These are phyloP conservation scores for Xylariomycetidae sp. DNA, from an alignment of 2,329 filamentous ascomycete species.

Conservation along the genomic window DNA sequence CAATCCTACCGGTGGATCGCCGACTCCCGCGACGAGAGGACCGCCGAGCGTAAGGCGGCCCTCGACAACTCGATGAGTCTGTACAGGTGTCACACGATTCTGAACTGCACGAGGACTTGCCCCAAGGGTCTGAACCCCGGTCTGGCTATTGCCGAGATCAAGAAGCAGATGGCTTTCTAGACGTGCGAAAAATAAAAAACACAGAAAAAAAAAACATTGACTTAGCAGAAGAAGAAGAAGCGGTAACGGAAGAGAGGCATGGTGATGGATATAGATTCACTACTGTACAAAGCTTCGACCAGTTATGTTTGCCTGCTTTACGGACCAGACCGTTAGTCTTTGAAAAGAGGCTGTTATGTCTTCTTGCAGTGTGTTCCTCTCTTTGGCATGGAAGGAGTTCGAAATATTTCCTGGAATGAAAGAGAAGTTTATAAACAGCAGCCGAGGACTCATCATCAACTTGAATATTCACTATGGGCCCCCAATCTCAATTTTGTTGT, in stretches of 20 bases:
- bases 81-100: conserved; percentile 98
- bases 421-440: conserved; percentile 3
- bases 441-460: background rate
- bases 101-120: conserved; percentile 97
- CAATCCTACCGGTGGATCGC: conserved; percentile 98
- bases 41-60: conserved; percentile 78
- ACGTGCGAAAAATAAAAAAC: conserved; percentile 5
- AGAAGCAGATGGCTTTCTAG: conserved; percentile 83
- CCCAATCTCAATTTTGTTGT: too few species aligned
- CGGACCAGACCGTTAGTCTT: too few species aligned
- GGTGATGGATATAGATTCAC: too few species aligned
- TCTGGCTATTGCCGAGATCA: conserved; percentile 93
- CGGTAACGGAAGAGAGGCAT: background rate
- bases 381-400: conserved; percentile 21
- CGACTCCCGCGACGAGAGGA: conserved; percentile 91
- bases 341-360: too few species aligned
- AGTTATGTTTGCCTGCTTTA: conserved; percentile 18
- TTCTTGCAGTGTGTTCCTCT: too few species aligned
- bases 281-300: conserved; percentile 17
- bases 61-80: conserved; percentile 98
- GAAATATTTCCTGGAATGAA: conserved; percentile 6
- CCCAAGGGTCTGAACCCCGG: conserved; percentile 98
- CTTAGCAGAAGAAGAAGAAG: background rate
- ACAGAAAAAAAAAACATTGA: background rate
- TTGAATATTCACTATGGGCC: background rate